A percentile compares a stretch with the other conserved stretches of the same genome.
These are phyloP conservation scores for Gomphus sp. DNA, from an alignment of 1,284 basidiomycete species.

Conservation along the genomic window DNA sequence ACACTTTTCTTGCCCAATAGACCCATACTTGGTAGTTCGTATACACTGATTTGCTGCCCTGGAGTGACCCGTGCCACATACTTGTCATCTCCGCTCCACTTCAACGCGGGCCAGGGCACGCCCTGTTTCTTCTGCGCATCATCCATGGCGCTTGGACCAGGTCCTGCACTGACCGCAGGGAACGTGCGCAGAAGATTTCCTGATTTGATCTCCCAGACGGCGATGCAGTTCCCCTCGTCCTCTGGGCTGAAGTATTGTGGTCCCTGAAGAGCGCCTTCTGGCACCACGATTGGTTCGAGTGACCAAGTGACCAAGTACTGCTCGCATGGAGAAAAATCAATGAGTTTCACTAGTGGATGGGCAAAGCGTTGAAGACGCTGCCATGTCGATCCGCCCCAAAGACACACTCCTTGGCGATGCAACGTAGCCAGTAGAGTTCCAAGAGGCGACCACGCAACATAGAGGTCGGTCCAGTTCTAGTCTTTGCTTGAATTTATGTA, in stretches of 20 bases:
- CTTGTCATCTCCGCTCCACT: conserved; percentile 98
- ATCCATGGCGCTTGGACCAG: conserved; percentile 29
- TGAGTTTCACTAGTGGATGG: conserved; percentile 90
- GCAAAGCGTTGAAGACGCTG: conserved; percentile 84
- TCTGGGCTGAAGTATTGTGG: conserved; percentile 85
- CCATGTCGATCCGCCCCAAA: conserved; percentile 93
- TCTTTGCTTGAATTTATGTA: not conserved
- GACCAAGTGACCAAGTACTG: conserved; percentile 98
- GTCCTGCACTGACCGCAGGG: conserved; percentile 40
- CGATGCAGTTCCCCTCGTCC: conserved; percentile 96
- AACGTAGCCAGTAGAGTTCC: conserved; percentile 93
- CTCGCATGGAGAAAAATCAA: conserved; percentile 98
- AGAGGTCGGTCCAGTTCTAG: conserved; percentile 95
- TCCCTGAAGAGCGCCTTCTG: conserved; percentile 73
- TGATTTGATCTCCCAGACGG: conserved; percentile 96
- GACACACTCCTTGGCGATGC: conserved; percentile 90
- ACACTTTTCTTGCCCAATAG: conserved; percentile 95
- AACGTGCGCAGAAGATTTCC: conserved; percentile 92
- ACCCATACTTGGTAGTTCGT: conserved; percentile 92
- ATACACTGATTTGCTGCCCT: conserved; percentile 91
- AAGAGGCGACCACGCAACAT: conserved; percentile 94
- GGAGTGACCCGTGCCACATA: conserved; percentile 87
- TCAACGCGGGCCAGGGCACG: conserved; percentile 92
- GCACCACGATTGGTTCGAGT: conserved; percentile 86
- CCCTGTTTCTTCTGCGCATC: conserved; percentile 59